Evolutionary conservation across 805 yeast genomes (phyloP), one percentile per base, ranked within the genome.

Genomic region (Yarrowia bubula): DNA sequence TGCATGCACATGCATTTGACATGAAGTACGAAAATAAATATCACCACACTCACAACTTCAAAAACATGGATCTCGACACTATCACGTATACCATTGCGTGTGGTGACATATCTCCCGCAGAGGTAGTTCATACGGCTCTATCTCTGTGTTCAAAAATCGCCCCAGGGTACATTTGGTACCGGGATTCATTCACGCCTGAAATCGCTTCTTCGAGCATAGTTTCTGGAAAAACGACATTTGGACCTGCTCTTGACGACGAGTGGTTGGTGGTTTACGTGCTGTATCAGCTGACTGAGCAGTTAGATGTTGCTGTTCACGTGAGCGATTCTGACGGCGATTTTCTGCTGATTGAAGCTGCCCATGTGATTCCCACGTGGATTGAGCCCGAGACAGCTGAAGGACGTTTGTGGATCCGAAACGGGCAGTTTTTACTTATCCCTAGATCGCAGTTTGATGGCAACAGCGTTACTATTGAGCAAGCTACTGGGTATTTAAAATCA

Each of bases 281-380:
- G 38, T 65, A 66, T 9, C 66, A 67, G 46, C 60, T 72, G 10
- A 67, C 68, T n/a, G 37, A 31, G n/a, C 38, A 31, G 44, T 64
- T 65, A 13, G 66, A 68, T 5, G 67, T 69, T 6, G 67, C 42
- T 42, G 61, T 68, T 15, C 65, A 67, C 41, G 61, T 74, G 22
- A 46, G 77, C 66, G 90, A 86, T 69, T 78, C 80, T 1, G 87
- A 83, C 51, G 84, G 86, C 8, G 90, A 87, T 66, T 80, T 82
- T 51, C 60, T 86, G 9, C 70, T 86, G 50, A 78, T 82, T 8
- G 86, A 84, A 67, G 78, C 81, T 1, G 76, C 80, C 41, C 81
- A 84, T 3, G 65, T 68, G 1, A 66, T 84, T 1, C 85, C 86
- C 0, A 75, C 75, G 5, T 82, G 85, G 82, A 69, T 82, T 9